Percentiles rank a stretch among this genome's conserved stretches.
phyloP scores from a whole-genome alignment of 108 stramenopile species.

The Fragilaria crotonensis region DNA sequence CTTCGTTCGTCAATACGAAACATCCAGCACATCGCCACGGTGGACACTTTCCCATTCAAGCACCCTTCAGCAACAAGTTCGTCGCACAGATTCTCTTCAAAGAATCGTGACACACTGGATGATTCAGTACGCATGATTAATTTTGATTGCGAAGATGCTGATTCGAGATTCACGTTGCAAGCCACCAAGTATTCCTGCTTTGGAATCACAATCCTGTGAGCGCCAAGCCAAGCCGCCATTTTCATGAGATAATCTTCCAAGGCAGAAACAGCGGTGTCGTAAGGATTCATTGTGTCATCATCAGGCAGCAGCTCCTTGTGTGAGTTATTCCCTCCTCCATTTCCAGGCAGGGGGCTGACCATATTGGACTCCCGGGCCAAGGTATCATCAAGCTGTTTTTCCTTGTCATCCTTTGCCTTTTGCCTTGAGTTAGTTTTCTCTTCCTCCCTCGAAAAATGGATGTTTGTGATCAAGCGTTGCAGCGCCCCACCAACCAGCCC shows the following conservation, averaged over 20 bases:
- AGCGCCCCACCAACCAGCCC: background rate
- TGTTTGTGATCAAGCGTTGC: background rate
- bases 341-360: too few relatives aligned
- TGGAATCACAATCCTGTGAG: constrained; percentile 47
- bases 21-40: constrained; percentile 33
- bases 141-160: too few relatives aligned
- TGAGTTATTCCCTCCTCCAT: too few relatives aligned
- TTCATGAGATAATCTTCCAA: constrained; percentile 46
- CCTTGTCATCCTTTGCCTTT: background rate
- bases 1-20: constrained; percentile 16
- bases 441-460: background rate
- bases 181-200: constrained; percentile 50
- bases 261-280: background rate
- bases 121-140: too few relatives aligned
- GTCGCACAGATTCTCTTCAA: constrained; percentile 26
- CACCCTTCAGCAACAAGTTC: constrained; percentile 19
- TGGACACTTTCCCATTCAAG: constrained; percentile 31
- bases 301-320: too few relatives aligned
- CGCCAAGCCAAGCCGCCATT: constrained; percentile 60
- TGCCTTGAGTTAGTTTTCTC: background rate
- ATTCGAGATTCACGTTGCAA: too few relatives aligned
- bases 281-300: background rate
- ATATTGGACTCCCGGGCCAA: too few relatives aligned
- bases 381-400: background rate
- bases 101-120: too few relatives aligned